phyloP scores from a whole-genome alignment of 2,329 filamentous ascomycete species.

The Paramyrothecium roridum region DNA sequence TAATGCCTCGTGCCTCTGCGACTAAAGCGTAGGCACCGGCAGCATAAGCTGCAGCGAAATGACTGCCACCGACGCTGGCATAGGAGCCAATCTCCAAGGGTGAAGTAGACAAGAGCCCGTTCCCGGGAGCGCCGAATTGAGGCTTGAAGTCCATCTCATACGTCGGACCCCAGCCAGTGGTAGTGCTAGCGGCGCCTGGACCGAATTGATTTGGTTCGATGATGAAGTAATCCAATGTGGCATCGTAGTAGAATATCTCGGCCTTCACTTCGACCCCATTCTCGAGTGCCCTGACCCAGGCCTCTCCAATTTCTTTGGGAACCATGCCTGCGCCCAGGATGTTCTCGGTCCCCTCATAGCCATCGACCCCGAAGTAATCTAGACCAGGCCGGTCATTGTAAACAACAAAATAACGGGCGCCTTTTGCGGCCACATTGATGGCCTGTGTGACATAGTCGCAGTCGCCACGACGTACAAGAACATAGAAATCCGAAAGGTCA shows the following conservation, averaged over 20 bases:
- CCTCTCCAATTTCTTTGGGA: conserved; percentile 20
- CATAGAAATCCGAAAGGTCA: conserved; percentile 48
- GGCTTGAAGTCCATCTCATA: conserved; percentile 13
- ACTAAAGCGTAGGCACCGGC: conserved; percentile 10
- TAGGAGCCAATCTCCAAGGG: conserved; percentile 8
- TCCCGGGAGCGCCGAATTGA: conserved; percentile 13
- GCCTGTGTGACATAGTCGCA: not conserved
- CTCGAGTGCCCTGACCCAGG: conserved; percentile 34
- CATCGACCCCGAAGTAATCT: not conserved
- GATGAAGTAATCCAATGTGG: not conserved
- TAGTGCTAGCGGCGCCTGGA: conserved; percentile 4
- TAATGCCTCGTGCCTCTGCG: conserved; percentile 39
- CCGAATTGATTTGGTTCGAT: not conserved
- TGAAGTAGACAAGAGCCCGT: conserved; percentile 13
- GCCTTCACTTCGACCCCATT: conserved; percentile 30
- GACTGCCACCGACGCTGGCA: conserved; percentile 9
- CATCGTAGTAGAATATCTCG: too few relatives aligned
- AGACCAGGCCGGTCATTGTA: conserved; percentile 31
- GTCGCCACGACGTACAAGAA: conserved; percentile 43
- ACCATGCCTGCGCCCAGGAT: not conserved
- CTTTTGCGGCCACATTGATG: conserved; percentile 40
- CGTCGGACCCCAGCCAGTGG: conserved; percentile 12
- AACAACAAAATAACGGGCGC: conserved; percentile 52
- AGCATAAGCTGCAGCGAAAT: conserved; percentile 16
- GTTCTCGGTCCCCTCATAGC: not conserved